Base-by-base conservation (phyloP, 1,139 yeast genomes). In the Magnusiomyces tetraspermus region DNA sequence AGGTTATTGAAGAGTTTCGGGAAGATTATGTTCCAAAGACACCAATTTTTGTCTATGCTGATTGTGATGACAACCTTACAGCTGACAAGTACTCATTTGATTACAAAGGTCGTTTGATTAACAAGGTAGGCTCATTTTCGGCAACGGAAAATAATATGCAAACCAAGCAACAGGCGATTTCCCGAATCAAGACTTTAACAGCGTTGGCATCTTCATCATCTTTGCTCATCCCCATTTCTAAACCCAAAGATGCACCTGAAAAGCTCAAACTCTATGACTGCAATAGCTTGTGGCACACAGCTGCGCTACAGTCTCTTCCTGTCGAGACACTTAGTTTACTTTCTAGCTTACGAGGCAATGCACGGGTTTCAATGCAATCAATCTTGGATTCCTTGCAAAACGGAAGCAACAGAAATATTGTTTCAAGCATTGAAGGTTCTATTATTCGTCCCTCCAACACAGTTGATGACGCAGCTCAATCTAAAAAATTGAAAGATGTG, bases 21-120 rank as follows among this genome's bases (percentile, higher is more conserved):
- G 96, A 90, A 65, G 95, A 88, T 57, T 82, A 80, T 59, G 72
- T 79, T 54, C 81, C 89, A 8, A 85, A 84, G 61, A 73, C 76
- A 2, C 65, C 76, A 22, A 60, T 86, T 0, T 78, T 85, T 68
- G 68, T 78, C 0, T 83, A 85, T 83, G 79, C 76, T 0, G 55
- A 77, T 19, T 71, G 69, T 52, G 66, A 71, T 48, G 61, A 51
- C 26, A 22, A 47, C 23, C 22, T 52, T 36, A 41, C 50, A 8
- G 49, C 48, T 3, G 43, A 40, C n/a, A 36, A 46, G 13, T 51
- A 49, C 19, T 30, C 46, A 3, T 46, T 45, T 19, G 37, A 45
- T 3, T 36, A 10, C 8, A 44, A 23, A 30, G 38, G 47, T 6
- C 37, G 47, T 8, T n/a, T n/a, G 2, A 10, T 36, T 17, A 36